Percentiles rank a stretch among this genome's conserved stretches.
Conservation (phyloP, 345 rosid species). For the Linum usitatissimum region DNA sequence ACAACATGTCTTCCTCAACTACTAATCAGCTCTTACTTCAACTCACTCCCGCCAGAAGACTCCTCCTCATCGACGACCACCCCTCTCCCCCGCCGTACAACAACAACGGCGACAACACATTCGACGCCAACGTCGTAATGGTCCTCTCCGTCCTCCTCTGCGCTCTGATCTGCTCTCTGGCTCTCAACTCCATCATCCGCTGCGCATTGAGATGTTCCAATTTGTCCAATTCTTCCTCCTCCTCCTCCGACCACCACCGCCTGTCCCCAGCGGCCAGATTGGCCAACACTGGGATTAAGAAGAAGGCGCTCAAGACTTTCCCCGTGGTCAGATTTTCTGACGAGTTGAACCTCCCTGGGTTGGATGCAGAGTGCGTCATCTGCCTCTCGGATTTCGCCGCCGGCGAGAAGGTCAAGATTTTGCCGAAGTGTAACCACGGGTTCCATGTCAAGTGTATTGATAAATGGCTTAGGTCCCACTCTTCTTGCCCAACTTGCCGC, state of each 20-base stretch:
- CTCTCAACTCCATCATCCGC: slow-evolving; percentile 19
- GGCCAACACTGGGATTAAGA: slow-evolving; percentile 17
- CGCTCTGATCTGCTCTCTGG: slow-evolving; percentile 18
- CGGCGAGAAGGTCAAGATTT: slow-evolving; percentile 20
- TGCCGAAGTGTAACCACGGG: slow-evolving; percentile 21
- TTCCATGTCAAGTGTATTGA: slow-evolving; percentile 26
- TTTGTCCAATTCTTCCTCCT: neutral
- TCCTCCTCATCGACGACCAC: neutral
- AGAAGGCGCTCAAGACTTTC: slow-evolving; percentile 4
- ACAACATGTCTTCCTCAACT: neutral
- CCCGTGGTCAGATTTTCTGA: neutral
- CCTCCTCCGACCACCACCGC: neutral
- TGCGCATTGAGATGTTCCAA: slow-evolving; percentile 17
- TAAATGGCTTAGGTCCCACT: slow-evolving; percentile 23
- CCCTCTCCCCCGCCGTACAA: neutral
- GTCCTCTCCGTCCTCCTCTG: slow-evolving; percentile 19
- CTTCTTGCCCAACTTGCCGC: slow-evolving; percentile 25
- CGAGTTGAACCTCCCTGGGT: slow-evolving; percentile 5
- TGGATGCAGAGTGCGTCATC: slow-evolving; percentile 16
- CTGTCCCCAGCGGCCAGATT: slow-evolving; percentile 14
- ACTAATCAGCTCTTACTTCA: neutral
- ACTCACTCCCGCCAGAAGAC: neutral
- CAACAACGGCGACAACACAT: neutral
- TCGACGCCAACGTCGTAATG: slow-evolving; percentile 24
- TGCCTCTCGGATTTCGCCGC: slow-evolving; percentile 19